Conservation (phyloP, 495 filamentous ascomycete genomes). For the Hypoxylon lienhwacheense region DNA sequence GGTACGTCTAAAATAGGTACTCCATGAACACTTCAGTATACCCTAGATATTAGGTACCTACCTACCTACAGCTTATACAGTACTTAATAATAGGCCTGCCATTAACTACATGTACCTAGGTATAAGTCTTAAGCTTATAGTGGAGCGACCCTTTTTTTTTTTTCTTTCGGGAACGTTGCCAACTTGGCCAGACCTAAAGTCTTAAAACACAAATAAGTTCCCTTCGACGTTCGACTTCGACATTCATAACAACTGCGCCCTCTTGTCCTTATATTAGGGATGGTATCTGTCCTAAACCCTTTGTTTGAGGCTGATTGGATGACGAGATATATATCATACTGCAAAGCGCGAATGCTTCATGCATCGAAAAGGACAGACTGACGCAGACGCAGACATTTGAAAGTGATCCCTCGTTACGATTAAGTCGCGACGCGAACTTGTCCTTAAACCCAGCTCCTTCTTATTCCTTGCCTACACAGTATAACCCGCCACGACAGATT, state of each 20-base stretch:
- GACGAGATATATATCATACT: conserved; percentile 9
- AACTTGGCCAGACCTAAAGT: conserved; percentile 31
- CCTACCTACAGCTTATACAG: neutral
- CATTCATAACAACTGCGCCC: conserved; percentile 7
- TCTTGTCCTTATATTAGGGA: conserved; percentile 11
- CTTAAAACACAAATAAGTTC: conserved; percentile 10
- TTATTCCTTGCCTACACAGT: neutral
- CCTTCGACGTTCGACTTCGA: conserved; percentile 9
- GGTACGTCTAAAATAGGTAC: no score
- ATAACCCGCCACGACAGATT: no score
- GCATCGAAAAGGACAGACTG: conserved; percentile 18
- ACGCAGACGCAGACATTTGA: neutral
- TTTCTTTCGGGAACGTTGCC: conserved; percentile 24
- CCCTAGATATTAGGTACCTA: neutral
- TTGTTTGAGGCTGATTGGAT: conserved; percentile 6
- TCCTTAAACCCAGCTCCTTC: conserved; percentile 1
- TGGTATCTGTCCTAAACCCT: conserved; percentile 1
- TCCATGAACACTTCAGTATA: no score
- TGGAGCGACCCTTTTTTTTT: conserved; percentile 30
- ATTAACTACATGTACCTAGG: neutral
- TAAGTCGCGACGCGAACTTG: no score
- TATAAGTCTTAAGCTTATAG: neutral
- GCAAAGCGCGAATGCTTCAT: neutral
- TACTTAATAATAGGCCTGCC: neutral
- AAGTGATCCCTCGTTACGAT: conserved; percentile 9